Conservation (phyloP, 2,329 filamentous ascomycete genomes). For the Akanthomyces muscarius region DNA sequence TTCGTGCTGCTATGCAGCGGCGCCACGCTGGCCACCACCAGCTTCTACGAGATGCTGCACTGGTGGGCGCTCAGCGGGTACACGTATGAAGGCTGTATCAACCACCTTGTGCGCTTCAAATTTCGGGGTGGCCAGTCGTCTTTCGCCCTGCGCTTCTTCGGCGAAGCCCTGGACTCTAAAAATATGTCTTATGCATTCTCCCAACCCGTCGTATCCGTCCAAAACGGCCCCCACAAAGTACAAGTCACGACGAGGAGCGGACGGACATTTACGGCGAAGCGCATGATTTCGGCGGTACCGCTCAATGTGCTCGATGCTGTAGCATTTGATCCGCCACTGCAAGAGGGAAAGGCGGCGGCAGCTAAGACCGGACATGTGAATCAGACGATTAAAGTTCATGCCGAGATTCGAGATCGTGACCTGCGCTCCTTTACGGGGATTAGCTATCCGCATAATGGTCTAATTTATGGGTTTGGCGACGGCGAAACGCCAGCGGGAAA, state of each 20-base stretch:
- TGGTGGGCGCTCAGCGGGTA: slow-evolving; percentile 45
- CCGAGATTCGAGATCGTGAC: slow-evolving; percentile 37
- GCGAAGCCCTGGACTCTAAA: slow-evolving; percentile 37
- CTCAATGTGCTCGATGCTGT: slow-evolving; percentile 41
- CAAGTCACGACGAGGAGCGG: slow-evolving; percentile 33
- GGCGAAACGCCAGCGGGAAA: slow-evolving; percentile 42
- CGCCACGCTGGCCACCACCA: slow-evolving; percentile 38
- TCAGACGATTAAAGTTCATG: slow-evolving; percentile 43
- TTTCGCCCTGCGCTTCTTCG: slow-evolving; percentile 43
- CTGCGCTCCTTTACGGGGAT: slow-evolving; percentile 42
- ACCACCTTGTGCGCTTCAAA: slow-evolving; percentile 40
- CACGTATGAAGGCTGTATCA: slow-evolving; percentile 36
- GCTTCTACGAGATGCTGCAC: slow-evolving; percentile 45
- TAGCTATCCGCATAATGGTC: slow-evolving; percentile 39
- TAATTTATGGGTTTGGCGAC: slow-evolving; percentile 42
- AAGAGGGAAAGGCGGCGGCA: slow-evolving; percentile 33
- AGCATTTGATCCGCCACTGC: slow-evolving; percentile 37
- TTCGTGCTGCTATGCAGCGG: slow-evolving; percentile 42
- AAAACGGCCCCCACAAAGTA: slow-evolving; percentile 25
- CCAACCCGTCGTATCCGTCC: slow-evolving; percentile 33
- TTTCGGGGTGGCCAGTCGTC: slow-evolving; percentile 40
- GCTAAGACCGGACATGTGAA: slow-evolving; percentile 40
- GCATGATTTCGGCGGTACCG: slow-evolving; percentile 40
- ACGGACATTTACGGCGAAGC: slow-evolving; percentile 25
- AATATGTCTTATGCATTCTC: slow-evolving; percentile 40